Evolutionary conservation across 164 flowering plant species (phyloP), one percentile per base, ranked within the genome.

Genomic region (Vitis riparia): DNA sequence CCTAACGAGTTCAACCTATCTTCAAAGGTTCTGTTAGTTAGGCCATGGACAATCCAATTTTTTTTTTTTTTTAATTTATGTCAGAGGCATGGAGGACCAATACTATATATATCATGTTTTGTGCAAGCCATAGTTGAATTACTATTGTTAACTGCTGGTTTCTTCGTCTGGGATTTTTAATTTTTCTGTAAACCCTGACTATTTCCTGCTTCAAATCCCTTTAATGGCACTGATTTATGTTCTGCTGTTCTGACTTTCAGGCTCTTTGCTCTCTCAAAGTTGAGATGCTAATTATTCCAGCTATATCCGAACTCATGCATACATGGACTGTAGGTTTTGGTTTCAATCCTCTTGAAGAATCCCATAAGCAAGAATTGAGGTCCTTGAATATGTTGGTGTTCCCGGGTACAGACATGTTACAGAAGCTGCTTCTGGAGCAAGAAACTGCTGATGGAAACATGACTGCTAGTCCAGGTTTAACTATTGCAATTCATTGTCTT

Each of bases 321-420:
- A 86, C 98, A 19, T 95, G 99, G 99, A 95, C 92, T 17, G 69
- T 5, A 29, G 85, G 81, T 71, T 95, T 95, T 82, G 90, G 87
- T 69, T 95, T 95, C 74, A 74, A 80, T 72, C 77, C 89, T 67
- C 81, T 91, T 51, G 89, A 88, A 79, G 89, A 84, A 51, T 83
- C 80, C n/a, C 81, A 83, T 63, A 95, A 79, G 82, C 76, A 88
- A 70, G 91, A 91, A 77, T 67, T 88, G 75, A 89, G 89, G 81
- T 83, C 86, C 73, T 65, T 90, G 80, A 95, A 90, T 76, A 87
- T 95, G 85, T 73, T 95, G 77, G 97, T 90, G 29, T 95, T 95
- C 85, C 98, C 97, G 57, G 91, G 91, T 59, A 83, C 87, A 17
- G 99, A 87, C 79, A 83, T 95, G 89, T 80, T 95, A 75, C 92